Conservation (phyloP, 495 filamentous ascomycete genomes). For the Trichoderma orchidacearum region DNA sequence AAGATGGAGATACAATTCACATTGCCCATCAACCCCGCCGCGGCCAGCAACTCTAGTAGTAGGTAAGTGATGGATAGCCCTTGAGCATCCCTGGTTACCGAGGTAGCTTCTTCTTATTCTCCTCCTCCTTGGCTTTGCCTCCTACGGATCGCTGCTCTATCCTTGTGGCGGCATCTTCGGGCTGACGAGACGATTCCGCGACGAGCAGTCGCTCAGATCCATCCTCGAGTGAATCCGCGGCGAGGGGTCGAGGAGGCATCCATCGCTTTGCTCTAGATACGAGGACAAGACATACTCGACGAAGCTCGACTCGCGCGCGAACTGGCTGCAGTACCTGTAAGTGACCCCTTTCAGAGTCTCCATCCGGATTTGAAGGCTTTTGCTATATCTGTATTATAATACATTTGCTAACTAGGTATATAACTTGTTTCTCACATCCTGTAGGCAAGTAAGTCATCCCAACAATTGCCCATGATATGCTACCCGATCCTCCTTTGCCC, state of each 20-base stretch:
- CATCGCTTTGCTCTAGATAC: conserved; percentile 2
- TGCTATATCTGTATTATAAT: neutral
- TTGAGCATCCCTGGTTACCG: too few species aligned
- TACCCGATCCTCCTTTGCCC: neutral
- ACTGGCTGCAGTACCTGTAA: conserved; percentile 3
- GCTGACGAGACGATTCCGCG: neutral
- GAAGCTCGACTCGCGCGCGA: conserved; percentile 1
- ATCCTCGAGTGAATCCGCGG: neutral
- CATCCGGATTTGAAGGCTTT: neutral
- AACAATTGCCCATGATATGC: neutral
- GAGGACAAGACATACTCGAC: conserved; percentile 1
- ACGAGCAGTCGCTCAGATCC: neutral
- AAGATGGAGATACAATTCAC: conserved; percentile 3
- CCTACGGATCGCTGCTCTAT: neutral
- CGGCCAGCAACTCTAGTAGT: neutral
- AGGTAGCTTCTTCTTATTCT: neutral
- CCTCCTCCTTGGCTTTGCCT: neutral
- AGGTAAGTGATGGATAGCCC: neutral
- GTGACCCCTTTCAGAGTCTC: neutral
- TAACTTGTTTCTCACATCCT: too few species aligned
- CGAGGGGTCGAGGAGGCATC: neutral
- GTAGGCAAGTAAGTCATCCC: neutral
- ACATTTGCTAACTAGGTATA: neutral
- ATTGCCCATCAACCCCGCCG: neutral
- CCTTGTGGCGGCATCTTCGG: neutral